Evolutionary conservation across 2,329 filamentous ascomycete species (phyloP), one percentile per base, ranked within the genome.

Genomic region (Aspergillus unguis): DNA sequence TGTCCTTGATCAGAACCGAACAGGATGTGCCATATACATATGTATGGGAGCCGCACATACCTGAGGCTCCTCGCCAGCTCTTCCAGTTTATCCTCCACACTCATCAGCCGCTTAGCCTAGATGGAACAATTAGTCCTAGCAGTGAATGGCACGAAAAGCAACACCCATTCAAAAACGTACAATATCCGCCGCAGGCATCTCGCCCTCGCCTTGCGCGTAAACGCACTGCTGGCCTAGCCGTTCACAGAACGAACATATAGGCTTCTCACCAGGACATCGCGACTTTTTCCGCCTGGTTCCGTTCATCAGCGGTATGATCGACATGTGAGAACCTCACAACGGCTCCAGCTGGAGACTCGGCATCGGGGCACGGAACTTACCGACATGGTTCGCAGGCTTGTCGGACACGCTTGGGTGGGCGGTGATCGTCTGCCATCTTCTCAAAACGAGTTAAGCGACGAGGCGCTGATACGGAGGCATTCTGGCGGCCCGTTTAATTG

Each of bases 201-300:
- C 51, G n/a, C 41, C 28, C 11, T 71, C 67, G 36, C 64, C 65
- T 36, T 40, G 51, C 6, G 71, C 71, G 60, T 80, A 80, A 10
- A 69, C 63, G 55, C 78, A 80, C 54, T 61, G 62, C 59, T 80
- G 77, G 4, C 72, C 69, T 29, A 80, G 65, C n/a, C 78, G 71
- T 31, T 71, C 67, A 63, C 78, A 80, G 47, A 77, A 71, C 2
- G 77, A 79, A 59, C 78, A 80, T 0, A 69, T 58, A 0, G 78
- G 78, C 51, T 75, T 72, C 58, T 80, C 77, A 6, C 78, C 78
- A 1, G 77, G 76, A 54, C 78, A 80, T 64, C 73, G 73, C 29
- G 76, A 74, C 61, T 80, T 80, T 62, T 80, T 80, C 38, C 77
- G 71, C 52, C 77, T 80, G 50, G 17, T 52, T 35, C 44, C 32